A percentile compares a stretch with the other conserved stretches of the same genome.
Evolutionary conservation across 2,329 filamentous ascomycete species (phyloP).

Genomic region (Penicillium sp.): DNA sequence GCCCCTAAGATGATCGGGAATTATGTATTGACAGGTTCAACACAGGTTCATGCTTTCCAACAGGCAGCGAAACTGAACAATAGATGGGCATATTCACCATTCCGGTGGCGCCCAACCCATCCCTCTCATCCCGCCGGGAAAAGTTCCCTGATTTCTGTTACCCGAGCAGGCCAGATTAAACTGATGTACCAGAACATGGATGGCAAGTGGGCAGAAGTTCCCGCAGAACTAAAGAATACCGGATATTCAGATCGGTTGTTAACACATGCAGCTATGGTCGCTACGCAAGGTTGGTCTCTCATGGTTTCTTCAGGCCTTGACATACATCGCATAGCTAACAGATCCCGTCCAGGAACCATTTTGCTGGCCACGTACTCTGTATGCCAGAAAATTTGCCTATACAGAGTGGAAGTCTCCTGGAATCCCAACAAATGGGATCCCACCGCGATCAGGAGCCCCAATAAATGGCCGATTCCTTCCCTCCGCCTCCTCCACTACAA

Average conservation of each 20-base stretch:
- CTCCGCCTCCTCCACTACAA: slow-evolving; percentile 48
- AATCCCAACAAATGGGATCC: slow-evolving; percentile 64
- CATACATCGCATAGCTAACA: slow-evolving; percentile 16
- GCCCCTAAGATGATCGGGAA: background rate
- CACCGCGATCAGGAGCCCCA: slow-evolving; percentile 38
- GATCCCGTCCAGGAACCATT: slow-evolving; percentile 37
- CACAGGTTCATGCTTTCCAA: slow-evolving; percentile 53
- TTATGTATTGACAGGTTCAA: background rate
- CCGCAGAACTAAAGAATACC: slow-evolving; percentile 75
- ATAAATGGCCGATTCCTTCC: slow-evolving; percentile 42
- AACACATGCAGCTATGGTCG: slow-evolving; percentile 77
- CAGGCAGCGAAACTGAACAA: slow-evolving; percentile 68
- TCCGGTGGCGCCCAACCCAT: slow-evolving; percentile 68
- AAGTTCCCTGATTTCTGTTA: slow-evolving; percentile 78
- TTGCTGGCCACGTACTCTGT: slow-evolving; percentile 53
- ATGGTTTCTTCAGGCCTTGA: slow-evolving; percentile 18
- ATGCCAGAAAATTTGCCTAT: slow-evolving; percentile 74
- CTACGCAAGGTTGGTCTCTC: slow-evolving; percentile 68
- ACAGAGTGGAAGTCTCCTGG: slow-evolving; percentile 78
- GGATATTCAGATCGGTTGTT: slow-evolving; percentile 75
- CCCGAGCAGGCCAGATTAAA: slow-evolving; percentile 73
- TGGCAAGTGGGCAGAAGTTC: slow-evolving; percentile 72
- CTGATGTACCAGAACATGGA: slow-evolving; percentile 79
- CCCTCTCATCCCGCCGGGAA: slow-evolving; percentile 72
- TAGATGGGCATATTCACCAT: slow-evolving; percentile 73